Conservation (phyloP, 148 eudicot genomes). For the Limonium bicolor region DNA sequence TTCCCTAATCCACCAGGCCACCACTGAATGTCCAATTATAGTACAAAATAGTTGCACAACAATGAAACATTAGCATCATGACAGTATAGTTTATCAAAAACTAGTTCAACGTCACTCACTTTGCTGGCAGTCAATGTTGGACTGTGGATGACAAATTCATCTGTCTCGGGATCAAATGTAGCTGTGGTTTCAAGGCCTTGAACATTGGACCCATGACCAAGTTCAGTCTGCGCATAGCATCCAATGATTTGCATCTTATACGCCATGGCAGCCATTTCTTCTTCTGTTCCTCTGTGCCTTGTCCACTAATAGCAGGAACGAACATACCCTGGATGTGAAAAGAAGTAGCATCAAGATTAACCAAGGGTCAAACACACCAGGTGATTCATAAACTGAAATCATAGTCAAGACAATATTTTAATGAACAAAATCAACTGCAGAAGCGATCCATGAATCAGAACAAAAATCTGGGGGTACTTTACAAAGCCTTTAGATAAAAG, state of each 20-base stretch:
- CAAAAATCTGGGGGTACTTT: too few relatives aligned
- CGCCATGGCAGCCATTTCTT: slow-evolving; percentile 91
- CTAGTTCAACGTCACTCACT: slow-evolving; percentile 23
- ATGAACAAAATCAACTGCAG: too few relatives aligned
- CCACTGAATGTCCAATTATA: slow-evolving; percentile 36
- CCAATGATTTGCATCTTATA: slow-evolving; percentile 92
- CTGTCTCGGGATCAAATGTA: slow-evolving; percentile 82
- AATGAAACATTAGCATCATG: background rate
- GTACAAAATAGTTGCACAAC: slow-evolving; percentile 3
- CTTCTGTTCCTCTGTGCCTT: slow-evolving; percentile 93
- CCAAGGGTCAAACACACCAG: too few relatives aligned
- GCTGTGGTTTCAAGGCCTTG: slow-evolving; percentile 99
- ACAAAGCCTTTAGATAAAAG: too few relatives aligned
- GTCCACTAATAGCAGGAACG: slow-evolving; percentile 84
- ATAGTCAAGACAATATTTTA: too few relatives aligned
- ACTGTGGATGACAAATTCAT: slow-evolving; percentile 83
- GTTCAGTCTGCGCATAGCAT: slow-evolving; percentile 98
- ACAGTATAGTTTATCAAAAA: background rate
- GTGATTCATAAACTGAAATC: too few relatives aligned
- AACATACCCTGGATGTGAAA: slow-evolving; percentile 70
- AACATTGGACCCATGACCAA: slow-evolving; percentile 98
- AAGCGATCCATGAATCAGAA: too few relatives aligned
- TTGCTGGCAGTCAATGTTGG: slow-evolving; percentile 95
- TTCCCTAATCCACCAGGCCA: slow-evolving; percentile 99
- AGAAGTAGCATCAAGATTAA: background rate